Conservation (phyloP, 441 rosid genomes). For the Rhodomyrtus psidioides region DNA sequence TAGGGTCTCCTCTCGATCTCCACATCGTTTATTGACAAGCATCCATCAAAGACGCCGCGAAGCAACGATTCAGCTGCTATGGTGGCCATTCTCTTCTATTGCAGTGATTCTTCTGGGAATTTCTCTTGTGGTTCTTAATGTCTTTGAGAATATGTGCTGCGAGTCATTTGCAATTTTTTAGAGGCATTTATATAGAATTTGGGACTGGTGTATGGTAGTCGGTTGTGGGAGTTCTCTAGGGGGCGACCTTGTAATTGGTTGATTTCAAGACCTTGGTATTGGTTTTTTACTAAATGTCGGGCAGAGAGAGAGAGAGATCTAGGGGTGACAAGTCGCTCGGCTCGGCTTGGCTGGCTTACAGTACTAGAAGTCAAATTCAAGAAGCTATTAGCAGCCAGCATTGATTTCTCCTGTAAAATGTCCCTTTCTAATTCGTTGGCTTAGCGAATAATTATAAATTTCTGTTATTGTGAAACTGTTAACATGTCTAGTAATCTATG, state of each 20-base stretch:
- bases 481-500: no score
- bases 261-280: background rate
- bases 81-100: no score
- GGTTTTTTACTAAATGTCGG: no score
- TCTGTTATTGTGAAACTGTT: no score
- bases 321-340: no score
- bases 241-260: background rate
- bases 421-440: background rate
- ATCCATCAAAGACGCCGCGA: conserved; percentile 40
- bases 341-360: no score
- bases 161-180: background rate
- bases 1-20: conserved; percentile 63
- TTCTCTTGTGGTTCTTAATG: background rate
- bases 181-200: background rate
- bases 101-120: background rate
- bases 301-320: no score
- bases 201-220: background rate
- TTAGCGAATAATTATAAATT: background rate
- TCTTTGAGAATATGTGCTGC: background rate
- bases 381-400: background rate
- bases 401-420: background rate
- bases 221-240: background rate
- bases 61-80: conserved; percentile 51
- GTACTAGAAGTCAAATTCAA: background rate
- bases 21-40: conserved; percentile 37